These are phyloP conservation scores for Globisporangium uncinulatum DNA, from an alignment of 352 stramenopile species.

Conservation along the genomic window DNA sequence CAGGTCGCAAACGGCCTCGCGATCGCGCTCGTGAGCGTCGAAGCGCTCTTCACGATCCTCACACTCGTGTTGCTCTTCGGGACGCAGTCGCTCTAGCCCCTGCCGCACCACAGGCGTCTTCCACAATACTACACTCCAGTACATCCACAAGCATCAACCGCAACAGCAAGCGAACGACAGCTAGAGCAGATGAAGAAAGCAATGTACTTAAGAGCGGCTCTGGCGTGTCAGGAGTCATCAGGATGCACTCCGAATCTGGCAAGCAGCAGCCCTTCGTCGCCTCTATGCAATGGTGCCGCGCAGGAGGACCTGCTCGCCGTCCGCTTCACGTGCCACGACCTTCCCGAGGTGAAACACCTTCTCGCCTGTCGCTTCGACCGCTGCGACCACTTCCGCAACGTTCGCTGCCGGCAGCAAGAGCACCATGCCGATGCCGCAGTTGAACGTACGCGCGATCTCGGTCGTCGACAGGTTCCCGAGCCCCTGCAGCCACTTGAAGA, in stretches of 20 bases:
- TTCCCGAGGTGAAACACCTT: conserved; percentile 88
- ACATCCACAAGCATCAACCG: neutral
- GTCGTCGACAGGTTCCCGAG: conserved; percentile 89
- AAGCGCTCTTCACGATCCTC: conserved; percentile 46
- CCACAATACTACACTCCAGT: too few relatives aligned
- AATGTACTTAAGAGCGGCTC: conserved; percentile 6
- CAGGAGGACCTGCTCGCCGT: conserved; percentile 84
- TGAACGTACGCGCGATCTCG: conserved; percentile 98
- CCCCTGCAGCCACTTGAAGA: conserved; percentile 98
- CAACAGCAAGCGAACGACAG: neutral
- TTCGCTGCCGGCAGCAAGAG: conserved; percentile 90
- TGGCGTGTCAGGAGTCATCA: too few relatives aligned
- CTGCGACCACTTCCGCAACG: conserved; percentile 81
- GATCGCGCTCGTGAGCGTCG: conserved; percentile 44
- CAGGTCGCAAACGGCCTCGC: conserved; percentile 54
- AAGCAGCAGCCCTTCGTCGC: neutral
- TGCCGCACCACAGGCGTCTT: too few relatives aligned
- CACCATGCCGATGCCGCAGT: conserved; percentile 99
- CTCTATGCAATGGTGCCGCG: conserved; percentile 59
- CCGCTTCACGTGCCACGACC: conserved; percentile 47
- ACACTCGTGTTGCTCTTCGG: conserved; percentile 36
- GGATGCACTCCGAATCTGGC: too few relatives aligned
- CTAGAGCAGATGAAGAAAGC: neutral
- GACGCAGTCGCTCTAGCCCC: conserved; percentile 4
- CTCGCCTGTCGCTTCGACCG: conserved; percentile 84